Base-by-base conservation (phyloP, 768 basidiomycete genomes). In the Crucibulum laeve region DNA sequence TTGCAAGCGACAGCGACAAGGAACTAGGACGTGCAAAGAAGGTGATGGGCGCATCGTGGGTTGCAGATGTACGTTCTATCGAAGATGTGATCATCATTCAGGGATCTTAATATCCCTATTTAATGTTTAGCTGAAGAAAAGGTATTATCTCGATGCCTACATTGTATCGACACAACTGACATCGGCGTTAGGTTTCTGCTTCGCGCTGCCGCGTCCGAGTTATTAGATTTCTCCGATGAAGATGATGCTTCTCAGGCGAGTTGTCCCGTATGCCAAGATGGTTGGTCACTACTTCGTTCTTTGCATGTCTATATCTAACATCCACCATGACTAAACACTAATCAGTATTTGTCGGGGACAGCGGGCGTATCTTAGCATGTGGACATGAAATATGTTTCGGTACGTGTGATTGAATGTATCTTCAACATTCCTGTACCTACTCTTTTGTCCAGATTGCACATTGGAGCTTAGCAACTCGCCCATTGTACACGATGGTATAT, bases 221-320 rank as follows among this genome's bases (percentile, higher is more conserved):
- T 63, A 18, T 51, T 72, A 3, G 72, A 74, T 25, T 74, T 74
- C 40, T 65, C 69, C 0, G 77, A 77, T 33, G 74, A 74, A 28
- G 55, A 54, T 8, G 74, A 76, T 24, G 71, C 64, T 8, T 55
- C 60, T 2, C 73, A 70, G 15, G 54, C 64, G 1, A 65, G 62
- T 32, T 91, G 89, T 51, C 73, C 82, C 0, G 74, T 82, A 26
- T 91, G 89, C 56, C 64, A 73, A 42, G 87, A 90, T 39, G 58
- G 81, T 82, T 53, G 34, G 71, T 52, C 22, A n/a, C n/a, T n/a
- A n/a, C n/a, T n/a, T n/a, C n/a, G n/a, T n/a, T n/a, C n/a, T n/a
- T 45, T 42, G 13, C 7, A 23, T 23, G 15, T 40, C 11, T 18
- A 34, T 24, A 18, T 32, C 17, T 36, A 11, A 19, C 21, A 11